Percentiles rank a stretch among this genome's conserved stretches.
Evolutionary conservation across 805 yeast species (phyloP).

Genomic region (Lachancea waltii): DNA sequence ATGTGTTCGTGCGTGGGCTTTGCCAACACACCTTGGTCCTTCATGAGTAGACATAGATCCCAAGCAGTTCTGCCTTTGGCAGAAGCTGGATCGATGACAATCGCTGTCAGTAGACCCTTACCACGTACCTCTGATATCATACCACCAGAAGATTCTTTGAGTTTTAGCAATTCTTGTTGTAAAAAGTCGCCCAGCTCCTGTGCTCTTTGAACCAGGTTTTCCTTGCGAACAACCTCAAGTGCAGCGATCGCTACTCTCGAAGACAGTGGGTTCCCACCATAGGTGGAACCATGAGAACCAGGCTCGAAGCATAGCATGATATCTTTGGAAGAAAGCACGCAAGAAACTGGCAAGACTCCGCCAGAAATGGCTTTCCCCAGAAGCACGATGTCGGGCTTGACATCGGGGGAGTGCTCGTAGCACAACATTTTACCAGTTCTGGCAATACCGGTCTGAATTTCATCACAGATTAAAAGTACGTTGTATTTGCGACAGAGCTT

Average conservation of each 20-base stretch:
- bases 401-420: conserved; percentile 71
- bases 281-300: conserved; percentile 96
- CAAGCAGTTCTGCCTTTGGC: conserved; percentile 90
- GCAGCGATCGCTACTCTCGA: conserved; percentile 93
- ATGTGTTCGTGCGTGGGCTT: conserved; percentile 96
- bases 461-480: conserved; percentile 88
- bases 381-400: conserved; percentile 83
- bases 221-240: conserved; percentile 81
- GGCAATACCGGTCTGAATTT: conserved; percentile 95
- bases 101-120: conserved; percentile 79
- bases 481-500: conserved; percentile 75
- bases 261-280: conserved; percentile 95
- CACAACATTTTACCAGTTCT: conserved; percentile 94
- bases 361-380: conserved; percentile 95
- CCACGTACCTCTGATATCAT: conserved; percentile 65
- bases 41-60: conserved; percentile 90
- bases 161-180: conserved; percentile 48
- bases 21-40: conserved; percentile 82
- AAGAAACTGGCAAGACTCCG: conserved; percentile 88
- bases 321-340: conserved; percentile 82
- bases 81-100: conserved; percentile 79
- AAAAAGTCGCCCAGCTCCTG: conserved; percentile 62
- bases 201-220: conserved; percentile 76
- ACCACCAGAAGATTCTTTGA: conserved; percentile 49
- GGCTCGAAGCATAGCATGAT: conserved; percentile 87